These are phyloP conservation scores for Rhizopogon vinicolor DNA, from an alignment of 768 basidiomycete genomes.

Conservation along the genomic window DNA sequence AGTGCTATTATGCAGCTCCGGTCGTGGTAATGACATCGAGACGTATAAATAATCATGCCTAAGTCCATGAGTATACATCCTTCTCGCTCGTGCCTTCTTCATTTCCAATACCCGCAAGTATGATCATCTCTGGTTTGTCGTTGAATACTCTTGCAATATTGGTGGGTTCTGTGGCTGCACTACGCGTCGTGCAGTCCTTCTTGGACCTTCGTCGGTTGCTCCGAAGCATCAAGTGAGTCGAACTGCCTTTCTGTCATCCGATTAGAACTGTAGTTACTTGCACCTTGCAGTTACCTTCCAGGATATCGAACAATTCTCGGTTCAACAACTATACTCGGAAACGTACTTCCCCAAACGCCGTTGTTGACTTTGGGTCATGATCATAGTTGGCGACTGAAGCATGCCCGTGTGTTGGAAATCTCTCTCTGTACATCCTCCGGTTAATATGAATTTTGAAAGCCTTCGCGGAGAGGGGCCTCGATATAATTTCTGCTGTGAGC, in stretches of 20 bases:
- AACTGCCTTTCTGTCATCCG: neutral
- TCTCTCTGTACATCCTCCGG: neutral
- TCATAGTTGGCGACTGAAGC: constrained; percentile 3
- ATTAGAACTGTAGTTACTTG: too few relatives aligned
- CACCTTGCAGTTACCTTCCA: constrained; percentile 1
- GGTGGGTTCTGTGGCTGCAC: neutral
- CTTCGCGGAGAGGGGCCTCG: constrained; percentile 30
- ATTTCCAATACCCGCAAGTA: neutral
- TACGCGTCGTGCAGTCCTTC: constrained; percentile 1
- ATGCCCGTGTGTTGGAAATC: neutral
- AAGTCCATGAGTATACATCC: neutral
- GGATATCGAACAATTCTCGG: constrained; percentile 2
- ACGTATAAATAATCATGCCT: neutral
- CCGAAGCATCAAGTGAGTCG: constrained; percentile 2
- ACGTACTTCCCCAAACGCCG: neutral
- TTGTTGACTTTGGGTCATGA: constrained; percentile 3
- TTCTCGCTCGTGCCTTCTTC: neutral
- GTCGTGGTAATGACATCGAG: too few relatives aligned
- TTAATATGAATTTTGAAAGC: constrained; percentile 12
- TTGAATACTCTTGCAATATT: constrained; percentile 1
- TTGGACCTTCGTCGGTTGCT: constrained; percentile 3
- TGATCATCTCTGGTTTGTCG: constrained; percentile 2
- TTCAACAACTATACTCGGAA: neutral
- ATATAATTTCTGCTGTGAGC: constrained; percentile 31
- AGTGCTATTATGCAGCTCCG: too few relatives aligned